Evolutionary conservation across 2,329 filamentous ascomycete genomes (phyloP), one percentile per base, ranked within the genome.

Genomic region (Pseudonectria foliicola): DNA sequence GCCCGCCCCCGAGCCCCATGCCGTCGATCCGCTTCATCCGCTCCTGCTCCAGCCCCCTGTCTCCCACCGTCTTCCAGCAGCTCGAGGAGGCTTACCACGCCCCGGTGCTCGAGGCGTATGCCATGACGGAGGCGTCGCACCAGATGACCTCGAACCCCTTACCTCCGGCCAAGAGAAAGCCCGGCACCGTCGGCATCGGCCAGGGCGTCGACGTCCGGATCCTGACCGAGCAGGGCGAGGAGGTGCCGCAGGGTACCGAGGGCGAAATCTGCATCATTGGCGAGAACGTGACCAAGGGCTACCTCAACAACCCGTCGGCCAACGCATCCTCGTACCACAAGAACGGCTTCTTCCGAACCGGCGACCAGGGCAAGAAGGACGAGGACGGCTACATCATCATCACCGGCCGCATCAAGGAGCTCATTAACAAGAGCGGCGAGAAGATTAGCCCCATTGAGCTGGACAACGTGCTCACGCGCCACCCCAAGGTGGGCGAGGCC

Each of bases 321-420:
- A 93, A 92, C 57, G 72, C 73, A 21, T 71, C 78, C 7, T 79
- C 83, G 0, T 92, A 86, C 61, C 83, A 82, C 18, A 68, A 74
- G 44, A 68, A 69, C n/a, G 82, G 85, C 8, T 93, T 85, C 66
- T 93, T 94, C 74, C 75, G 86, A 48, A 93, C 87, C 0, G 87
- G 87, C 6, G 87, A 94, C 55, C 85, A 93, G 60, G 87, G 87
- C 32, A 84, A 82, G 63, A 72, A 77, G 56, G 86, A 93, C 52
- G 64, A 76, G 38, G 84, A 92, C 48, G 85, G 85, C 40, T 93
- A 92, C 55, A 67, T 94, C 10, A 72, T 85, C 53, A 90, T 94
- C 61, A 93, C 87, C 0, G 87, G 87, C n/a, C 73, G 87, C 34
- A 93, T 93, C 64, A 94, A 94, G 70, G 87, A 94, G 63, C 70